Evolutionary conservation across 176 grass and related monocot species (phyloP).

Genomic region (Oryza longistaminata): DNA sequence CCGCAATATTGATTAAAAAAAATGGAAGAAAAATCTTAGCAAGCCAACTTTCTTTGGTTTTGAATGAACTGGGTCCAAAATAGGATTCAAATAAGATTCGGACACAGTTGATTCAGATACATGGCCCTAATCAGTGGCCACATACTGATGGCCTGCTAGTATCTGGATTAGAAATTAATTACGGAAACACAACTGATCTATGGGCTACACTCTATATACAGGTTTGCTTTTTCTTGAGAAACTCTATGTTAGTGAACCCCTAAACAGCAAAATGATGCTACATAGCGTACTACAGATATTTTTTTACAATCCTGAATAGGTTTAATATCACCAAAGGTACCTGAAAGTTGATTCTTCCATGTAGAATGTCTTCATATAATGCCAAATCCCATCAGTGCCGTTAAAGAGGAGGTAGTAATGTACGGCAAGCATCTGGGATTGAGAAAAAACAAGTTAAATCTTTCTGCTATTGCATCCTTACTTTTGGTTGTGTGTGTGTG

Average conservation of each 20-base stretch:
- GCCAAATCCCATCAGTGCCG: slow-evolving; percentile 76
- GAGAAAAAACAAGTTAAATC: not conserved
- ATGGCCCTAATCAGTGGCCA: not conserved
- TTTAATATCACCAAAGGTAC: slow-evolving; percentile 41
- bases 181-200: not conserved
- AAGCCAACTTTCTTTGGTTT: not conserved
- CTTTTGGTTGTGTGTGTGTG: not conserved
- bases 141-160: not conserved
- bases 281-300: not conserved
- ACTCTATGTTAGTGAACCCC: not conserved
- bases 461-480: not conserved
- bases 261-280: slow-evolving; percentile 16
- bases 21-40: slow-evolving; percentile 22
- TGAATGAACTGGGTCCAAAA: not conserved
- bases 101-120: not conserved
- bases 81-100: not conserved
- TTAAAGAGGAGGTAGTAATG: slow-evolving; percentile 98
- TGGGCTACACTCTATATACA: not conserved
- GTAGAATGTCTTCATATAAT: slow-evolving; percentile 87
- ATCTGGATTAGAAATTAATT: slow-evolving; percentile 3
- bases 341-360: slow-evolving; percentile 74
- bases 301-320: slow-evolving; percentile 8
- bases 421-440: slow-evolving; percentile 79
- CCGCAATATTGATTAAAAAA: not conserved
- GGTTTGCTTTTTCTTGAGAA: not conserved